Evolutionary conservation across 225 moss, liverwort and hornwort species (phyloP).

Genomic region (Bryoerythrophyllum caledonicum): DNA sequence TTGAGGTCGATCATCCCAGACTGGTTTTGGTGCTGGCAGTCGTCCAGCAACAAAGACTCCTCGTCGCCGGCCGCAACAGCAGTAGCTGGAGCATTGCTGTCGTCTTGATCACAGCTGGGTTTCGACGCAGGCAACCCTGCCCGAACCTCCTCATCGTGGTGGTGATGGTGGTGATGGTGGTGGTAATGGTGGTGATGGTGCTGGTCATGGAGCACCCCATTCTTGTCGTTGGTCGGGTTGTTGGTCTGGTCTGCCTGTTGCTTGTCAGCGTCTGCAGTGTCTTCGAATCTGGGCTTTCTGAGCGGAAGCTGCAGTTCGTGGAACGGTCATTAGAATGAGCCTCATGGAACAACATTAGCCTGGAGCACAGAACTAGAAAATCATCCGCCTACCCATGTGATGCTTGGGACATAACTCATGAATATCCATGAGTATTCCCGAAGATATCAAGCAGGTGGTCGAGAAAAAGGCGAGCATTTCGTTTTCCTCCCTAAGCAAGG

Average conservation of each 20-base stretch:
- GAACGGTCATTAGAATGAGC: constrained; percentile 25
- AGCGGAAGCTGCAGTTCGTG: constrained; percentile 48
- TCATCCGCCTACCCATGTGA: constrained; percentile 26
- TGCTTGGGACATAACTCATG: constrained; percentile 1
- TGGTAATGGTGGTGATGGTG: constrained; percentile 63
- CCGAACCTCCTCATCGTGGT: constrained; percentile 45
- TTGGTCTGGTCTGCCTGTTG: constrained; percentile 36
- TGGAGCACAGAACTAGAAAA: constrained; percentile 18
- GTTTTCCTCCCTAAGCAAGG: too few species aligned
- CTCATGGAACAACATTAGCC: constrained; percentile 19
- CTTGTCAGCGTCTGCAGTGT: constrained; percentile 36
- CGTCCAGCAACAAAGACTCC: constrained; percentile 58
- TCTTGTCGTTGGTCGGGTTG: constrained; percentile 31
- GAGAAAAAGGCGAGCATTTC: too few species aligned
- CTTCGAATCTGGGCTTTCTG: constrained; percentile 39
- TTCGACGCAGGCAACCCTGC: constrained; percentile 37
- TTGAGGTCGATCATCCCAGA: constrained; percentile 89
- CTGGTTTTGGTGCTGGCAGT: constrained; percentile 45
- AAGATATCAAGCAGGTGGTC: neutral
- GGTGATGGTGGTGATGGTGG: constrained; percentile 62
- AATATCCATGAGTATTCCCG: constrained; percentile 6
- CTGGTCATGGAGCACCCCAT: constrained; percentile 32
- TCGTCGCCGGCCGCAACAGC: constrained; percentile 76
- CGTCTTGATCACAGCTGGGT: constrained; percentile 59
- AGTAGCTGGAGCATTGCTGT: constrained; percentile 70